phyloP scores from a whole-genome alignment of 176 grass and related monocot species.

The Puya raimondii region DNA sequence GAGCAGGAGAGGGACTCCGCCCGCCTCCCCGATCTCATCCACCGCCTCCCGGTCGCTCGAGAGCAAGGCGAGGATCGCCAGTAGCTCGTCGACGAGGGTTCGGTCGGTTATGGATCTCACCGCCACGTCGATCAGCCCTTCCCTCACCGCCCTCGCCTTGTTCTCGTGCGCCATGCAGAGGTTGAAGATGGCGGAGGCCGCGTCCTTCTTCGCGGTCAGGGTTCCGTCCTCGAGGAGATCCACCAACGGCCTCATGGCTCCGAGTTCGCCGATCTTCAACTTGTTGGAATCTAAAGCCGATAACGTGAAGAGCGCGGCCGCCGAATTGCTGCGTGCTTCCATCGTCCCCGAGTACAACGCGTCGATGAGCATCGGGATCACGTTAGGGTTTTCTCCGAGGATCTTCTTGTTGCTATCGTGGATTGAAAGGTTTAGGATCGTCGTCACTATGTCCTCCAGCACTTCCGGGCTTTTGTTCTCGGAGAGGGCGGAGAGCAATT shows the following conservation, averaged over 20 bases:
- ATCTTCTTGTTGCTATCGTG: conserved; percentile 82
- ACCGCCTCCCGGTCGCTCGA: conserved; percentile 49
- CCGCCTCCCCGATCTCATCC: conserved; percentile 39
- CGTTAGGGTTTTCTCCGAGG: conserved; percentile 53
- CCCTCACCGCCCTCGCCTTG: conserved; percentile 40
- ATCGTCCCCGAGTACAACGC: conserved; percentile 50
- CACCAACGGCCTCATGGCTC: conserved; percentile 53
- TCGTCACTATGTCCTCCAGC: conserved; percentile 64
- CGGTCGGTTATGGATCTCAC: conserved; percentile 39
- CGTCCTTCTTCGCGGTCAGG: conserved; percentile 59
- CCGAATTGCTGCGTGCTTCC: conserved; percentile 63
- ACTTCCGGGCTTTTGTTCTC: conserved; percentile 50
- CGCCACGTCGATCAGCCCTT: conserved; percentile 41
- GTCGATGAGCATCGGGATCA: conserved; percentile 50
- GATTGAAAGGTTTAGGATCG: conserved; percentile 79
- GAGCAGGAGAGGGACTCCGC: conserved; percentile 41
- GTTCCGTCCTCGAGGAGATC: conserved; percentile 63
- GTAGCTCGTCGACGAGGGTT: conserved; percentile 46
- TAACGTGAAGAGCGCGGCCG: conserved; percentile 71
- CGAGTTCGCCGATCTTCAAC: conserved; percentile 48
- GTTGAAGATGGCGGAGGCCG: conserved; percentile 67
- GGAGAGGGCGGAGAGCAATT: conserved; percentile 43
- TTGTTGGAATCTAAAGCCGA: conserved; percentile 79
- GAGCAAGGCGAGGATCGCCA: conserved; percentile 65
- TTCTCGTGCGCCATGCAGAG: conserved; percentile 58